Conservation (phyloP, 331 rosid genomes). For the Rhamnella rubrinervis region DNA sequence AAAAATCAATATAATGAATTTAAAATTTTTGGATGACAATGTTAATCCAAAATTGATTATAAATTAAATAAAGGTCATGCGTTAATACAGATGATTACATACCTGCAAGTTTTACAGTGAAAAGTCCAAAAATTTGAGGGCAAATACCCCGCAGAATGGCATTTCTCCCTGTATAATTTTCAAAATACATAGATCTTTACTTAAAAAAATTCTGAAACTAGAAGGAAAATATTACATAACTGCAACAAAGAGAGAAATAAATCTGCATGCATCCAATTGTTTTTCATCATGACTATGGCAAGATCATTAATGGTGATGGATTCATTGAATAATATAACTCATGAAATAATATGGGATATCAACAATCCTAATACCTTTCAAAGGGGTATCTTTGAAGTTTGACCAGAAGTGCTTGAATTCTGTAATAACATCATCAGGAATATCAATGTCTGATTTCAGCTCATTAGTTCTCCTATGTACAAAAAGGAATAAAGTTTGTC, state of each 20-base stretch:
- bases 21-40: too few species aligned
- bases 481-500: background rate
- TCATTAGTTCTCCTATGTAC: constrained; percentile 77
- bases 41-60: too few species aligned
- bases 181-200: background rate
- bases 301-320: constrained; percentile 1
- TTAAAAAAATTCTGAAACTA: constrained; percentile 8
- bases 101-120: constrained; percentile 97
- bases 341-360: constrained; percentile 4
- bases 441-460: constrained; percentile 70
- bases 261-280: background rate
- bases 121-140: constrained; percentile 94
- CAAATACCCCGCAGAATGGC: constrained; percentile 88
- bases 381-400: constrained; percentile 62
- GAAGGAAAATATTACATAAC: constrained; percentile 6
- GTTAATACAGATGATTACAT: constrained; percentile 13
- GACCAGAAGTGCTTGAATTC: constrained; percentile 77
- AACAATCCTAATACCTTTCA: constrained; percentile 64
- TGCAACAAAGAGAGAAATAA: constrained; percentile 3
- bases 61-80: constrained; percentile 4
- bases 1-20: constrained; percentile 7
- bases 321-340: constrained; percentile 14
- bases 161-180: constrained; percentile 76
- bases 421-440: constrained; percentile 56
- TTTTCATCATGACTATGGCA: background rate